Conservation (phyloP, 257 asterid genomes). For the Cordia subcordata region DNA sequence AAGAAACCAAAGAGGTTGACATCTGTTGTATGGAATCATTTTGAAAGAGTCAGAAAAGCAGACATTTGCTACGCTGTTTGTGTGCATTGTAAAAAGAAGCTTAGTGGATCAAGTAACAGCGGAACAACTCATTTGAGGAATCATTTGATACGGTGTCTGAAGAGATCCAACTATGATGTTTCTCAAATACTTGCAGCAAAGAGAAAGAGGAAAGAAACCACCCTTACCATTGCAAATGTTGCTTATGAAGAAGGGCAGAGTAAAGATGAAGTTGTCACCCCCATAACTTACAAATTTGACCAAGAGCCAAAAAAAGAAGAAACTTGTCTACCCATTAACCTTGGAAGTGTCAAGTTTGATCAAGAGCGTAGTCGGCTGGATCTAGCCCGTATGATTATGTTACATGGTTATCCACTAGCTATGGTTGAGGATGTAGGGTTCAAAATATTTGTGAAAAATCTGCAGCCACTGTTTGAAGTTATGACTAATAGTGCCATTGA, state of each 20-base stretch:
- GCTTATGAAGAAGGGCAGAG: slow-evolving; percentile 55
- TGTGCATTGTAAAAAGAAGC: slow-evolving; percentile 89
- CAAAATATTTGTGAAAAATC: slow-evolving; percentile 72
- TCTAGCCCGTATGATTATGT: slow-evolving; percentile 95
- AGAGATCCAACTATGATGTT: slow-evolving; percentile 88
- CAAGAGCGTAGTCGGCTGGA: slow-evolving; percentile 83
- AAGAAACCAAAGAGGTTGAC: slow-evolving; percentile 93
- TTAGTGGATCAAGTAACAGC: slow-evolving; percentile 94
- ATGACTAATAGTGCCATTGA: slow-evolving; percentile 55
- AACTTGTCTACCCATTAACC: slow-evolving; percentile 40
- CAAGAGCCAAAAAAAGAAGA: slow-evolving; percentile 71
- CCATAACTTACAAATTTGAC: slow-evolving; percentile 53
- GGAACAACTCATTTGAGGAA: slow-evolving; percentile 97
- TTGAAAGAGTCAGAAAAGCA: slow-evolving; percentile 82
- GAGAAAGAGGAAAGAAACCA: slow-evolving; percentile 71
- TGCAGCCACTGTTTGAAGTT: slow-evolving; percentile 88
- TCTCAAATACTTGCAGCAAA: slow-evolving; percentile 80
- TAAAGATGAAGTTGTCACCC: slow-evolving; percentile 62
- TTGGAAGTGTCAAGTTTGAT: slow-evolving; percentile 73
- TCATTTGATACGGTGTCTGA: slow-evolving; percentile 86
- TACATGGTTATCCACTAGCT: slow-evolving; percentile 86
- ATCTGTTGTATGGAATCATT: slow-evolving; percentile 94
- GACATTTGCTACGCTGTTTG: slow-evolving; percentile 92
- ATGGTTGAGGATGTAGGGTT: slow-evolving; percentile 93
- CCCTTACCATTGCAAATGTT: slow-evolving; percentile 39